Evolutionary conservation across 176 grass and related monocot genomes (phyloP).

Genomic region (Zoysia japonica): DNA sequence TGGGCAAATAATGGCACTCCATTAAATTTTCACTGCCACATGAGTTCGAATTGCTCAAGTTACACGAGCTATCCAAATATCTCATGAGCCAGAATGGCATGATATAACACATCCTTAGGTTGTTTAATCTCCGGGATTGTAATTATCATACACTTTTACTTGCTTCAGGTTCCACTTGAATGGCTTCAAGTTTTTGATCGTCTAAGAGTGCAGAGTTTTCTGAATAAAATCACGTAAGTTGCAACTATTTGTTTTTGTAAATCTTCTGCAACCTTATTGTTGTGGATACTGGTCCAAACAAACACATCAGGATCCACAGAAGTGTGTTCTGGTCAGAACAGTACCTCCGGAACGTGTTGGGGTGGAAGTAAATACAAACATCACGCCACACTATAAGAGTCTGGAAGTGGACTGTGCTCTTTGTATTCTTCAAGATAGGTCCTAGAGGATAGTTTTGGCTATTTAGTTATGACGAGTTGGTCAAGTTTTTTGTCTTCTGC

Average conservation of each 20-base stretch:
- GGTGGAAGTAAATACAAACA: too few relatives aligned
- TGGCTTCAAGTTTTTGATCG: conserved; percentile 58
- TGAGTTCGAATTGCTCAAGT: not conserved
- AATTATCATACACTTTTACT: conserved; percentile 29
- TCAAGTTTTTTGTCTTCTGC: not conserved
- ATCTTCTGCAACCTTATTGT: not conserved
- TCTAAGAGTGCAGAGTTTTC: conserved; percentile 37
- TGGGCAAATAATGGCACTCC: not conserved
- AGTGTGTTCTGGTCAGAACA: too few relatives aligned
- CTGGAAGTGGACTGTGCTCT: not conserved
- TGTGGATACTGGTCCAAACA: too few relatives aligned
- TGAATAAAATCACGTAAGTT: conserved; percentile 53
- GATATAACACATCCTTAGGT: not conserved
- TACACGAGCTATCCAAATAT: not conserved
- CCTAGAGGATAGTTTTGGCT: not conserved
- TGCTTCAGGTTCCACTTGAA: conserved; percentile 61
- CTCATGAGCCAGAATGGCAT: not conserved
- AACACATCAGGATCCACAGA: too few relatives aligned
- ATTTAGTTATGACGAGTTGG: not conserved
- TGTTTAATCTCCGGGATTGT: not conserved
- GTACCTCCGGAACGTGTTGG: too few relatives aligned
- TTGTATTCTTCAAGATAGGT: not conserved
- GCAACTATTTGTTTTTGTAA: not conserved
- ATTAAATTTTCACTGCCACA: not conserved
- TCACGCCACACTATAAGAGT: too few relatives aligned